A percentile compares a stretch with the other conserved stretches of the same genome.
Conservation (phyloP, 2,329 filamentous ascomycete species). For the Orbilia ellipsospora region DNA sequence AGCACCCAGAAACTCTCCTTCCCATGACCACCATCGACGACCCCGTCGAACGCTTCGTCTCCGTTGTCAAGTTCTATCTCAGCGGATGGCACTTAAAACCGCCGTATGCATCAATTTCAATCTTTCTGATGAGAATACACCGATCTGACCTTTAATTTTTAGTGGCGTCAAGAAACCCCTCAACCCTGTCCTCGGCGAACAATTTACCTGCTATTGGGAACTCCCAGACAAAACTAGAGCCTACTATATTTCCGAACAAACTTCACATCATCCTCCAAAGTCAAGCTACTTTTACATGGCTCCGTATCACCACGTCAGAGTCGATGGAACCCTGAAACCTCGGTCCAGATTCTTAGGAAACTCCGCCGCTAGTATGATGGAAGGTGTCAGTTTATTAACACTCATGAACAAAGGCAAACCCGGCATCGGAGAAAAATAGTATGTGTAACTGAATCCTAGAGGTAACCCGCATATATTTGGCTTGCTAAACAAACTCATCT, state of each 20-base stretch:
- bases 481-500: neutral
- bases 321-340: constrained; percentile 94
- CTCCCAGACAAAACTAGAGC: constrained; percentile 83
- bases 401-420: constrained; percentile 80
- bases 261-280: constrained; percentile 97
- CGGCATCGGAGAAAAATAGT: constrained; percentile 85
- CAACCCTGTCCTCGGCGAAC: constrained; percentile 95
- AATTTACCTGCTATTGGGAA: constrained; percentile 96
- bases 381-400: constrained; percentile 87
- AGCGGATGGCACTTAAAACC: constrained; percentile 99
- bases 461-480: neutral
- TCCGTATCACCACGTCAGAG: constrained; percentile 89
- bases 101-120: constrained; percentile 71
- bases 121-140: neutral
- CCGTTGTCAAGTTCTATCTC: constrained; percentile 97
- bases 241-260: constrained; percentile 98
- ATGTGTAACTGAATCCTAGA: constrained; percentile 62
- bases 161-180: constrained; percentile 98
- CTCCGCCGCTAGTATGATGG: constrained; percentile 97
- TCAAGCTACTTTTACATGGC: constrained; percentile 99
- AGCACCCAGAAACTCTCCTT: constrained; percentile 93
- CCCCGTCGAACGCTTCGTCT: constrained; percentile 86
- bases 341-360: constrained; percentile 95
- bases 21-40: constrained; percentile 89
- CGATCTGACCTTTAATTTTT: constrained; percentile 17